Conservation (phyloP, 768 basidiomycete species). For the Tulasnella sp. region DNA sequence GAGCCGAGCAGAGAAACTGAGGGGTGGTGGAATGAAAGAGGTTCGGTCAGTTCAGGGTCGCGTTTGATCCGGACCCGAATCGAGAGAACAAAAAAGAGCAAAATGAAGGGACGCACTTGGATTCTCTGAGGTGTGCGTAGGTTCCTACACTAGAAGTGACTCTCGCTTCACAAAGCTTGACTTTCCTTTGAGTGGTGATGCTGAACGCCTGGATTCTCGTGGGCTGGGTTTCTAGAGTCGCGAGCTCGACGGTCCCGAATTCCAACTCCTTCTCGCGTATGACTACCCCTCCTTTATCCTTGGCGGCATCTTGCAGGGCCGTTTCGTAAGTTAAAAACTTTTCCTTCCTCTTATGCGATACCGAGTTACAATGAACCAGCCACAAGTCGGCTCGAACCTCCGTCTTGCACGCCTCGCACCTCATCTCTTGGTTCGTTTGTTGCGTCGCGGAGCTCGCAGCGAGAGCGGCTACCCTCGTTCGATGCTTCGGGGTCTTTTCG, state of each 20-base stretch:
- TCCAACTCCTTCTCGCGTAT: neutral
- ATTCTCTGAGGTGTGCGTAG: neutral
- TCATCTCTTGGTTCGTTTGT: neutral
- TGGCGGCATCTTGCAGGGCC: neutral
- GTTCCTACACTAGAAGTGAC: neutral
- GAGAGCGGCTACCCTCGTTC: neutral
- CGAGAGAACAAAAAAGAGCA: neutral
- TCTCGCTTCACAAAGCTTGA: constrained; percentile 4
- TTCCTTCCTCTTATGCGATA: neutral
- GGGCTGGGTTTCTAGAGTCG: neutral
- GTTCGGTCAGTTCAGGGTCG: neutral
- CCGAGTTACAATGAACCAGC: neutral
- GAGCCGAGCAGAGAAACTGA: constrained; percentile 7
- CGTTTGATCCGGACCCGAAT: neutral
- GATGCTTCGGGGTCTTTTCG: neutral
- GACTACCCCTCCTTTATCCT: constrained; percentile 9
- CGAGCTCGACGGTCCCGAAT: constrained; percentile 8
- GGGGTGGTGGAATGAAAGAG: neutral
- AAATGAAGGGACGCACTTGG: neutral
- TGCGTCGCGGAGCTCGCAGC: neutral
- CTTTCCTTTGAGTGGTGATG: neutral
- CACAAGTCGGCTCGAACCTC: neutral
- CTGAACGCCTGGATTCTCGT: neutral
- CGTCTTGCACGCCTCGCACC: neutral
- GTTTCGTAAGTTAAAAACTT: neutral